Evolutionary conservation across 257 asterid species (phyloP), one percentile per base, ranked within the genome.

Genomic region (Ilex asprella): DNA sequence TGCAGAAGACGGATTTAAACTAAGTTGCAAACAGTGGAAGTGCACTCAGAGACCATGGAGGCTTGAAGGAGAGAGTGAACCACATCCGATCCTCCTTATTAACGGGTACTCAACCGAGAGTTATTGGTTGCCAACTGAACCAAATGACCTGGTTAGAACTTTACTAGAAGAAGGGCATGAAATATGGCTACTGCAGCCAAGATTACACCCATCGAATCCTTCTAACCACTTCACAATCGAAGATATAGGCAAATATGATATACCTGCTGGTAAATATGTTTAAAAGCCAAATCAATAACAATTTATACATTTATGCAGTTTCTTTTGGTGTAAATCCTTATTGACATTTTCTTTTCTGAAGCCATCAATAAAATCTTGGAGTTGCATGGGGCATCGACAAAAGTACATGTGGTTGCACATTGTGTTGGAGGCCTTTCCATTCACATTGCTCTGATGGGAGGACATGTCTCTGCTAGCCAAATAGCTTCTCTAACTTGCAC

Each of bases 381-480:
- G 61, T 57, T 74, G 41, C 69, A 74, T 7, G 85, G 78, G 3
- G 70, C 49, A 53, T 14, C 73, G 7, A n/a, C 16, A 43, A 78
- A 66, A 67, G 63, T 81, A 31, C 87, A 83, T 39, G 16, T 83
- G 5, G 71, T 83, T 58, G 85, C 80, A 10, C 87, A 83, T 49
- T 83, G 87, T 56, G 65, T 83, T n/a, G 87, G 87, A 62, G 87
- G 87, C 50, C 62, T 83, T 13, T 78, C 82, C 39, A 60, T 67
- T 68, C 87, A 83, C 59, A 80, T 84, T 44, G 73, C 90, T 11
- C 49, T 83, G 3, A 78, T 83, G 90, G 87, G 90, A 58, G 87
- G 85, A 39, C 65, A 73, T 60, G 74, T 78, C 15, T 76, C 80
- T 12, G 66, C 85, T 49, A 65, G 70, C 31, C 63, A n/a, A 31